Base-by-base conservation (phyloP, 805 yeast genomes). In the Kuraishia floccosa region DNA sequence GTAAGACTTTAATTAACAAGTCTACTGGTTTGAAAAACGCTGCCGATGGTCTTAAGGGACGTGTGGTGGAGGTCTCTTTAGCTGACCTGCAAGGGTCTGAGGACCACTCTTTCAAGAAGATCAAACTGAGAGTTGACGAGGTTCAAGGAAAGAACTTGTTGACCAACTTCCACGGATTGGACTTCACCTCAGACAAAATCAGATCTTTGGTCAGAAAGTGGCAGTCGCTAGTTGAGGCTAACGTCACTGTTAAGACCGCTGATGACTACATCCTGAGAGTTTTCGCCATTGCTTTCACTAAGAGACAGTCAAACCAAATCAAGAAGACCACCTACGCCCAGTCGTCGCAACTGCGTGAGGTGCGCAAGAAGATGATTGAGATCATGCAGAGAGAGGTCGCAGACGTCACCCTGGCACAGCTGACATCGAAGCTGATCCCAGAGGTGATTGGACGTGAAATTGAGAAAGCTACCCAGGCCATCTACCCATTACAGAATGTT, bases 81-180 rank as follows among this genome's bases (percentile, higher is more conserved):
- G 97, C 96, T 54, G 97, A 89, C 68, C 77, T 89, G 60, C 96
- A 89, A 73, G 94, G 94, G 58, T 84, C 93, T 57, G 97, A 89
- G 75, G 97, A 89, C 72, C 94, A 87, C 77, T 78, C 96, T 46
- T 81, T 79, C 84, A 89, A 94, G 78, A 86, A 89, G 73, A 72
- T 89, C 61, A 84, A 81, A 70, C 83, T 89, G 69, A 86, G 96
- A 73, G 94, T 89, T 54, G 97, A 87, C 58, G 97, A 89, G 72
- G 95, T 87, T 52, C 96, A 89, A 73, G 97, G 96, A 72, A 84
- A 85, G 74, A 86, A 87, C 80, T 76, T 87, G 60, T 76, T 87
- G 64, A 87, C 97, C 75, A 89, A 89, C 93, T 89, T 87, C 93
- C 96, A 87, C 76, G 97, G 97, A 58, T 68, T 89, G 68, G 94